Evolutionary conservation across 2,329 filamentous ascomycete species (phyloP).

Genomic region (Passalora sequoiae): DNA sequence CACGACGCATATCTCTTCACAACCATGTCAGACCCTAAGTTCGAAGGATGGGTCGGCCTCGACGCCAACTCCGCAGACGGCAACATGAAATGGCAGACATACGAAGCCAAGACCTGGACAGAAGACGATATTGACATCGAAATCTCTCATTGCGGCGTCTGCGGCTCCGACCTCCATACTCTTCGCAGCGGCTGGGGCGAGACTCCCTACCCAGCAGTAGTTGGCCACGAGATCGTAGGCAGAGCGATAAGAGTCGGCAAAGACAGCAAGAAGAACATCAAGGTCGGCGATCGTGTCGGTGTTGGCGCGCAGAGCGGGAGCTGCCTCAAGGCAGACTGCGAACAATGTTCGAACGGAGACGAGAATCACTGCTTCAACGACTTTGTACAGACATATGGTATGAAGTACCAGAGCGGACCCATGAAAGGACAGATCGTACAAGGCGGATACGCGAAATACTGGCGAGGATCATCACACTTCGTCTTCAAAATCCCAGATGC

Average conservation of each 20-base stretch:
- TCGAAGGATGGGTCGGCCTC: slow-evolving; percentile 54
- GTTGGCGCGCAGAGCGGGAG: slow-evolving; percentile 47
- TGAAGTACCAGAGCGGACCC: slow-evolving; percentile 15
- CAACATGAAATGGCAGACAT: slow-evolving; percentile 47
- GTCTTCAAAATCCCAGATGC: slow-evolving; percentile 49
- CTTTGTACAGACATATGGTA: slow-evolving; percentile 21
- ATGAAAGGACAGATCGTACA: slow-evolving; percentile 41
- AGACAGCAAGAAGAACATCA: slow-evolving; percentile 29
- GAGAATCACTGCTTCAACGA: slow-evolving; percentile 41
- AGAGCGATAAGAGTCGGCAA: slow-evolving; percentile 32
- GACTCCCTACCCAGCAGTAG: slow-evolving; percentile 32
- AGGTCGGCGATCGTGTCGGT: slow-evolving; percentile 41
- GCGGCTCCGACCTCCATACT: slow-evolving; percentile 31
- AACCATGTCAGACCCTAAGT: slow-evolving; percentile 49
- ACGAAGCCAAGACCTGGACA: slow-evolving; percentile 35
- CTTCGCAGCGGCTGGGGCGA: slow-evolving; percentile 38
- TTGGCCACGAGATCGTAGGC: slow-evolving; percentile 33
- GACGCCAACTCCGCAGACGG: slow-evolving; percentile 46
- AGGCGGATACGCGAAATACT: slow-evolving; percentile 55
- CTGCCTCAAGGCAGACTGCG: slow-evolving; percentile 46
- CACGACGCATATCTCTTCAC: too few species aligned
- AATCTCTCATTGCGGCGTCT: slow-evolving; percentile 38
- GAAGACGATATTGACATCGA: slow-evolving; percentile 37
- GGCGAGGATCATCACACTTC: slow-evolving; percentile 48
- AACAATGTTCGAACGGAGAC: slow-evolving; percentile 46